These are phyloP conservation scores for Sporothrix euskadiensis DNA, from an alignment of 2,329 filamentous ascomycete species.

Conservation along the genomic window DNA sequence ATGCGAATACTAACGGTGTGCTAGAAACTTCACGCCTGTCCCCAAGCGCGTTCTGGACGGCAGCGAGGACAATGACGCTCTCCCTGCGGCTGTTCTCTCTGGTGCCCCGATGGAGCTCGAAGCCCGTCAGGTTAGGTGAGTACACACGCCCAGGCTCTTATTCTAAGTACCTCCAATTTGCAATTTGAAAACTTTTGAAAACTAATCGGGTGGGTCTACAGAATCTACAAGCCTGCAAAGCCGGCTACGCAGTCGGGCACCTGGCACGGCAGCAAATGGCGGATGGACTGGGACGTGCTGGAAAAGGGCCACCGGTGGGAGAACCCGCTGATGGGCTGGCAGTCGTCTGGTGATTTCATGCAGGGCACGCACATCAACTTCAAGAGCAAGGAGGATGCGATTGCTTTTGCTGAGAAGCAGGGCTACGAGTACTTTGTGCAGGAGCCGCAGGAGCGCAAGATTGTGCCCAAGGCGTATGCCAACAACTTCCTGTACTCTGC, in stretches of 20 bases:
- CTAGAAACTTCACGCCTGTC: conserved; percentile 86
- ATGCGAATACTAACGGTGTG: background rate
- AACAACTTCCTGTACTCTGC: conserved; percentile 90
- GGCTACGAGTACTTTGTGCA: conserved; percentile 99
- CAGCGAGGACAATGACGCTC: conserved; percentile 72
- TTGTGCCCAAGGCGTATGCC: conserved; percentile 90
- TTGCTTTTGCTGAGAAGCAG: conserved; percentile 95
- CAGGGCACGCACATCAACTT: conserved; percentile 91
- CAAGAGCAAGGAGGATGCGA: conserved; percentile 90
- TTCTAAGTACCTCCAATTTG: background rate
- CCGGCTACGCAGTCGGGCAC: conserved; percentile 94
- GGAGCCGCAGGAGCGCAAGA: conserved; percentile 86
- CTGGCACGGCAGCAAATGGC: conserved; percentile 83
- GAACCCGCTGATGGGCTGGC: conserved; percentile 98
- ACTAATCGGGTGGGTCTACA: conserved; percentile 42
- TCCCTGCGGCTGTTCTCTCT: conserved; percentile 83
- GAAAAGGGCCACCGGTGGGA: conserved; percentile 95
- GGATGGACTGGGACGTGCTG: conserved; percentile 97
- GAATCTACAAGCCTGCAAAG: conserved; percentile 89
- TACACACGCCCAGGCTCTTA: conserved; percentile 16
- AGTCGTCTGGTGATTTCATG: conserved; percentile 92
- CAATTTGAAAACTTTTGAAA: background rate
- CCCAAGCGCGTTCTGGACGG: conserved; percentile 89
- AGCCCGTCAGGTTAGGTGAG: conserved; percentile 87
- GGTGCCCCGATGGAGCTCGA: conserved; percentile 93